These are phyloP conservation scores for Euphrasia confusa DNA, from an alignment of 257 asterid species.

Conservation along the genomic window DNA sequence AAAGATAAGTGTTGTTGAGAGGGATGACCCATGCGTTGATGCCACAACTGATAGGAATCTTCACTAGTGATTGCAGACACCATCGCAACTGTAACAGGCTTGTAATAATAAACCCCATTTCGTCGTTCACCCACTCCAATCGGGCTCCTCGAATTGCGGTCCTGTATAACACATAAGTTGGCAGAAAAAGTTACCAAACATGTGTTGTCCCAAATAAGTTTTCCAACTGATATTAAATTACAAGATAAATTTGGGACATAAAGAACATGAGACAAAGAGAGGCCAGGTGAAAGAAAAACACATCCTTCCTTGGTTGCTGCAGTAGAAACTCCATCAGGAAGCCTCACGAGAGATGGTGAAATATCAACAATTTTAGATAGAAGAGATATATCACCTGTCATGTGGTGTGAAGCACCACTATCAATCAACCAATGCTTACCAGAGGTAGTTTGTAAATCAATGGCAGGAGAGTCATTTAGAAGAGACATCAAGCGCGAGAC, in stretches of 20 bases:
- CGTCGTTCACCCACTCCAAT: not conserved
- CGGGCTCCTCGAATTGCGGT: not conserved
- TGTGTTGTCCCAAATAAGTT: not conserved
- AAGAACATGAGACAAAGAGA: not conserved
- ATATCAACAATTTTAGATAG: not conserved
- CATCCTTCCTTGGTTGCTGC: not conserved
- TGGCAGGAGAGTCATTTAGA: not conserved
- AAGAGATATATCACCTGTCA: not conserved
- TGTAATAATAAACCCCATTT: not conserved
- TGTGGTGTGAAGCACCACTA: slow-evolving; percentile 1
- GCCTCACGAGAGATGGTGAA: not conserved
- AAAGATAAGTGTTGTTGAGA: not conserved
- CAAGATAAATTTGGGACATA: not conserved
- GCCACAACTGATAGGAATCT: not conserved
- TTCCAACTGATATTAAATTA: not conserved
- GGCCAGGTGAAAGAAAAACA: not conserved
- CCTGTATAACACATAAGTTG: not conserved
- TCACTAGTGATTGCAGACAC: not conserved
- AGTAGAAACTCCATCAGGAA: not conserved
- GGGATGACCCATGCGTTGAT: not conserved
- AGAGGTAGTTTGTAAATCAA: not conserved
- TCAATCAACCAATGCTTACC: not conserved
- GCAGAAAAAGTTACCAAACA: not conserved
- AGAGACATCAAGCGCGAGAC: too few species aligned
- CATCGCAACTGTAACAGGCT: not conserved